Percentiles rank a stretch among this genome's conserved stretches.
phyloP scores from a whole-genome alignment of 768 basidiomycete species.

The Suillus subalutaceus region DNA sequence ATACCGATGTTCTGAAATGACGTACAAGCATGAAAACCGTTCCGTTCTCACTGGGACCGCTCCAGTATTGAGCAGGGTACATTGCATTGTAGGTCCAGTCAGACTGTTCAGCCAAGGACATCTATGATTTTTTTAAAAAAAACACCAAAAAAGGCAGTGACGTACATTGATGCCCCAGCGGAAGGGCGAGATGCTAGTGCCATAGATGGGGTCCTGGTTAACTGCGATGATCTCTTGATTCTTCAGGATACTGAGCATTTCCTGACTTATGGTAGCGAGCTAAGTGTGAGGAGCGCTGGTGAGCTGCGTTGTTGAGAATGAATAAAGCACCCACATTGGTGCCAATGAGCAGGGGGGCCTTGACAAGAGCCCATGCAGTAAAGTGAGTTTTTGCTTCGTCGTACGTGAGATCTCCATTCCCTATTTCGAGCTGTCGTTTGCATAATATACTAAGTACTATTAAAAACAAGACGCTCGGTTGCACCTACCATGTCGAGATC shows the following conservation, averaged over 20 bases:
- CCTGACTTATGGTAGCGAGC: conserved; percentile 53
- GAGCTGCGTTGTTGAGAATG: conserved; percentile 15
- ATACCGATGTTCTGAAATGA: background rate
- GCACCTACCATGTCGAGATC: conserved; percentile 64
- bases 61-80: conserved; percentile 70
- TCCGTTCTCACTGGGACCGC: conserved; percentile 62
- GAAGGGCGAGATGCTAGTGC: conserved; percentile 68
- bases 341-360: conserved; percentile 65
- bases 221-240: conserved; percentile 69
- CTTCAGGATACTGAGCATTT: conserved; percentile 55
- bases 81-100: conserved; percentile 41
- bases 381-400: conserved; percentile 72
- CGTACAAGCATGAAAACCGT: conserved; percentile 68
- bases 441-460: conserved; percentile 6
- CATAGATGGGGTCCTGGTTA: conserved; percentile 65
- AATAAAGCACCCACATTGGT: conserved; percentile 46
- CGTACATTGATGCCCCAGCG: conserved; percentile 66
- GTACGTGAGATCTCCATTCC: conserved; percentile 61
- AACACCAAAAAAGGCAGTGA: conserved; percentile 7
- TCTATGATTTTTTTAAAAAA: background rate
- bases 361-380: conserved; percentile 72
- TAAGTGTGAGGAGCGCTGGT: conserved; percentile 21
- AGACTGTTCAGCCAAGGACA: conserved; percentile 26
- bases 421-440: conserved; percentile 53
- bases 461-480: background rate